Evolutionary conservation across 257 asterid species (phyloP).

Genomic region (Solanum corneliomulleri): DNA sequence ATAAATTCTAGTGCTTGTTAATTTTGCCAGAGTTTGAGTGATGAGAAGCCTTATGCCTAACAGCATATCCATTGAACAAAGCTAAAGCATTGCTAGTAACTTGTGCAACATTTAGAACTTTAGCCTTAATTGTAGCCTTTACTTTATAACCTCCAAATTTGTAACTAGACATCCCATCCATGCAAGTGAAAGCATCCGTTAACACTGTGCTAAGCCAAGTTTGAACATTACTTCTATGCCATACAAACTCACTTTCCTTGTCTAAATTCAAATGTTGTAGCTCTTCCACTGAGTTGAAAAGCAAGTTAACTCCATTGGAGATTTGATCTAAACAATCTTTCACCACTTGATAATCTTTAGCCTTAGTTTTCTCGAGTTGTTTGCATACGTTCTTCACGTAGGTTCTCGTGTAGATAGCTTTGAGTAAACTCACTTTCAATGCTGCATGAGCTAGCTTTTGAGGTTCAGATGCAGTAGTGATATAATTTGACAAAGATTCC

Average conservation of each 20-base stretch:
- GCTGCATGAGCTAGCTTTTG: slow-evolving; percentile 44
- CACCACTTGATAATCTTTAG: slow-evolving; percentile 21
- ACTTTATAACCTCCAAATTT: slow-evolving; percentile 25
- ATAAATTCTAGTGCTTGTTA: not conserved
- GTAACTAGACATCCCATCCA: slow-evolving; percentile 43
- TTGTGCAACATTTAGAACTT: slow-evolving; percentile 44
- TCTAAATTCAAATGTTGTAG: slow-evolving; percentile 19
- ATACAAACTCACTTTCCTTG: slow-evolving; percentile 20
- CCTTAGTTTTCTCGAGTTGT: slow-evolving; percentile 17
- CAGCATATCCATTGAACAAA: slow-evolving; percentile 42
- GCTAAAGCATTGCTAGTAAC: slow-evolving; percentile 50
- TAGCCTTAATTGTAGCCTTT: slow-evolving; percentile 37
- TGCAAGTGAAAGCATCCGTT: slow-evolving; percentile 38
- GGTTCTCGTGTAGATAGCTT: slow-evolving; percentile 33
- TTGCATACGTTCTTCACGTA: slow-evolving; percentile 33
- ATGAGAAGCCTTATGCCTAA: slow-evolving; percentile 15
- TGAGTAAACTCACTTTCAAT: slow-evolving; percentile 28
- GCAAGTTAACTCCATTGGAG: slow-evolving; percentile 37
- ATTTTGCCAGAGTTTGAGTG: not conserved
- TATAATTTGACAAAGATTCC: slow-evolving; percentile 18
- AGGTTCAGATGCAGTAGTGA: slow-evolving; percentile 9
- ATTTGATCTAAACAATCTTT: slow-evolving; percentile 52
- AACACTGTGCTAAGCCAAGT: slow-evolving; percentile 57
- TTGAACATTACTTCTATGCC: slow-evolving; percentile 52
- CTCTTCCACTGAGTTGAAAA: slow-evolving; percentile 38